A percentile compares a stretch with the other conserved stretches of the same genome.
These are phyloP conservation scores for Trichoderma sp. DNA, from an alignment of 2,329 filamentous ascomycete species.

Conservation along the genomic window DNA sequence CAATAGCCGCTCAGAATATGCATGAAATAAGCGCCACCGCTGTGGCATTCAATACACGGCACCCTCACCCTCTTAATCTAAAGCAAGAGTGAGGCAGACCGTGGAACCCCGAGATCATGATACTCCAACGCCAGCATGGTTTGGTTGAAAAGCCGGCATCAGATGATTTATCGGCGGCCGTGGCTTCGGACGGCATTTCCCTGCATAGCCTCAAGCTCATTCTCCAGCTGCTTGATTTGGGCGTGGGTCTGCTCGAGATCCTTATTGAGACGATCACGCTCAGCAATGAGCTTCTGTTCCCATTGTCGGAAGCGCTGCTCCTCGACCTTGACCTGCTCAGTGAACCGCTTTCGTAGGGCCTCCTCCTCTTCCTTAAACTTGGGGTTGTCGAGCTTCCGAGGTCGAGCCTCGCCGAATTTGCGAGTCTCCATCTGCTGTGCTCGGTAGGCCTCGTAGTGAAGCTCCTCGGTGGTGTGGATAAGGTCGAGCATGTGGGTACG, in stretches of 20 bases:
- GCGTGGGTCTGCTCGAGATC: slow-evolving; percentile 97
- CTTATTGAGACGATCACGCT: slow-evolving; percentile 99
- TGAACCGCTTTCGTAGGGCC: slow-evolving; percentile 96
- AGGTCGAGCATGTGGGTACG: slow-evolving; percentile 99
- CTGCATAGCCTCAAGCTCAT: slow-evolving; percentile 91
- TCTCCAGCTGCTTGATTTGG: slow-evolving; percentile 87
- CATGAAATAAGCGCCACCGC: slow-evolving; percentile 34
- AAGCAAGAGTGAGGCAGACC: slow-evolving; percentile 33
- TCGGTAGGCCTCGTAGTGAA: slow-evolving; percentile 98
- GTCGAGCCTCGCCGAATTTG: slow-evolving; percentile 97
- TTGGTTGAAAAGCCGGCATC: slow-evolving; percentile 24
- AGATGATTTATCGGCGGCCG: slow-evolving; percentile 74
- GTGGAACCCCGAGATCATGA: slow-evolving; percentile 28
- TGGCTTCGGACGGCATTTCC: slow-evolving; percentile 87
- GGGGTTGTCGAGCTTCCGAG: slow-evolving; percentile 98
- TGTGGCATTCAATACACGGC: slow-evolving; percentile 37
- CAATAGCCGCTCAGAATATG: slow-evolving; percentile 35
- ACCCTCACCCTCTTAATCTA: slow-evolving; percentile 42
- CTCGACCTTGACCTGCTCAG: slow-evolving; percentile 99
- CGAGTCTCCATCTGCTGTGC: slow-evolving; percentile 99
- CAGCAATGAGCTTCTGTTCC: slow-evolving; percentile 99
- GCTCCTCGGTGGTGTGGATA: slow-evolving; percentile 98
- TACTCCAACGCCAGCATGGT: slow-evolving; percentile 36
- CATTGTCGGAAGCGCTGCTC: slow-evolving; percentile 98
- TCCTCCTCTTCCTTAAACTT: slow-evolving; percentile 99